These are phyloP conservation scores for Boechera divaricarpa DNA, from an alignment of 345 rosid genomes.

Conservation along the genomic window DNA sequence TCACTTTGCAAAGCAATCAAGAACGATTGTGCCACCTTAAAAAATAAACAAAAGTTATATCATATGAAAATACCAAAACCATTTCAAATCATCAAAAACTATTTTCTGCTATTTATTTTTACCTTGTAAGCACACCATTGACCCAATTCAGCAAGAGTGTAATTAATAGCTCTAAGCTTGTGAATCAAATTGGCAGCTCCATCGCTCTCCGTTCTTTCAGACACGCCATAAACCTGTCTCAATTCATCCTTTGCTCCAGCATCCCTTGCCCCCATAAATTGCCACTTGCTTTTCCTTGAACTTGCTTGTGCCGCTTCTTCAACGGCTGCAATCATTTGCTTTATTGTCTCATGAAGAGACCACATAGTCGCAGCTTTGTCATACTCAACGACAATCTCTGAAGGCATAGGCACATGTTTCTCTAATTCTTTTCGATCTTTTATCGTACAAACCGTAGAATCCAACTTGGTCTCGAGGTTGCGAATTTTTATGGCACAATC, in stretches of 20 bases:
- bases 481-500: slow-evolving; percentile 97
- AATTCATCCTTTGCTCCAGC: slow-evolving; percentile 98
- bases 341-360: slow-evolving; percentile 94
- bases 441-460: slow-evolving; percentile 86
- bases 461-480: slow-evolving; percentile 97
- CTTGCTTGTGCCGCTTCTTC: slow-evolving; percentile 95
- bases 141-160: slow-evolving; percentile 93
- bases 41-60: neutral
- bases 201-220: slow-evolving; percentile 97
- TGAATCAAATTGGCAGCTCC: slow-evolving; percentile 97
- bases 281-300: slow-evolving; percentile 95
- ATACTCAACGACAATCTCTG: slow-evolving; percentile 87
- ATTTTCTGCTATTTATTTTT: slow-evolving; percentile 8
- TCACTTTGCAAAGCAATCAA: slow-evolving; percentile 90
- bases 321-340: slow-evolving; percentile 85
- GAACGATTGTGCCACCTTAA: slow-evolving; percentile 92
- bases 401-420: slow-evolving; percentile 97
- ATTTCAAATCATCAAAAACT: slow-evolving; percentile 18
- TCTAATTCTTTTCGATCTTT: slow-evolving; percentile 96
- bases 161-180: slow-evolving; percentile 91
- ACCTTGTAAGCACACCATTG: slow-evolving; percentile 99
- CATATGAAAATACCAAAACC: neutral
- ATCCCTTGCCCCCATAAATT: slow-evolving; percentile 99
- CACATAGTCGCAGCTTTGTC: slow-evolving; percentile 95
- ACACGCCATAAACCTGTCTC: slow-evolving; percentile 94